phyloP scores from a whole-genome alignment of 805 yeast species.

The Candida sphagnicola region DNA sequence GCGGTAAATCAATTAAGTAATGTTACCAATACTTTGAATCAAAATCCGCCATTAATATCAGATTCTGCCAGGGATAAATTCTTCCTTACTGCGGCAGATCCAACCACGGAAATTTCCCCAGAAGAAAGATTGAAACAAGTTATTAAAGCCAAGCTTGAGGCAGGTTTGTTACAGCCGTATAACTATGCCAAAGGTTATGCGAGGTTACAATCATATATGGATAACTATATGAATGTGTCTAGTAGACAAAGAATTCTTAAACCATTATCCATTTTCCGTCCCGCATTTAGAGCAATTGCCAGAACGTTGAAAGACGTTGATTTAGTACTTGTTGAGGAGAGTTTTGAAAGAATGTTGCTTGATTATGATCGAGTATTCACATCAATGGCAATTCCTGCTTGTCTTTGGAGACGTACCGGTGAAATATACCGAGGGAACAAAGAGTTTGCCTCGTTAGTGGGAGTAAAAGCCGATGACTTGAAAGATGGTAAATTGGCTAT shows the following conservation, averaged over 20 bases:
- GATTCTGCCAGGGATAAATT: slow-evolving; percentile 90
- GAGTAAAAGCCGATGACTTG: slow-evolving; percentile 82
- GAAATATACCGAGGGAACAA: slow-evolving; percentile 93
- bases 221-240: slow-evolving; percentile 79
- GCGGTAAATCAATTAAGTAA: not conserved
- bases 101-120: slow-evolving; percentile 89
- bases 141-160: slow-evolving; percentile 89
- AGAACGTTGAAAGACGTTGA: slow-evolving; percentile 87
- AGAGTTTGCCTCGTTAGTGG: slow-evolving; percentile 91
- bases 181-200: slow-evolving; percentile 94
- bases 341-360: slow-evolving; percentile 86
- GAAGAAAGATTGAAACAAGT: slow-evolving; percentile 92
- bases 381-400: slow-evolving; percentile 96
- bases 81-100: slow-evolving; percentile 95
- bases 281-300: slow-evolving; percentile 92
- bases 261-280: slow-evolving; percentile 81
- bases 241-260: slow-evolving; percentile 82
- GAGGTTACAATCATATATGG: slow-evolving; percentile 85
- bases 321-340: slow-evolving; percentile 86
- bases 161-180: slow-evolving; percentile 88
- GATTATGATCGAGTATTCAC: slow-evolving; percentile 95
- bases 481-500: slow-evolving; percentile 90
- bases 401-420: slow-evolving; percentile 96
- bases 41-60: slow-evolving; percentile 42
- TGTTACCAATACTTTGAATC: slow-evolving; percentile 3